Evolutionary conservation across 371 early-diverging fungal species (phyloP), one percentile per base, ranked within the genome.

Genomic region (Rhizopus sp.): DNA sequence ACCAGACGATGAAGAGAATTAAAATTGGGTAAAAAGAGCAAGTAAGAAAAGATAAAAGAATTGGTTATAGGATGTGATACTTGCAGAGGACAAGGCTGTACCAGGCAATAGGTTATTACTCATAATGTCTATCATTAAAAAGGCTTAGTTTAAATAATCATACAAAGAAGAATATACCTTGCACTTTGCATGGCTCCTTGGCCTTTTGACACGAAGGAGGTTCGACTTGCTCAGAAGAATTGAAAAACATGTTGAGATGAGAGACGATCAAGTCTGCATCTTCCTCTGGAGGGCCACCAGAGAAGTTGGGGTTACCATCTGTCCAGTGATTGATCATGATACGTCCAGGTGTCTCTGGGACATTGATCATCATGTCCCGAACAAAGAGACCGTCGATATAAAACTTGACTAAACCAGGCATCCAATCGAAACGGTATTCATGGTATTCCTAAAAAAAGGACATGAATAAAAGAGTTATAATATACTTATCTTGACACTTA

Each of bases 341-440:
- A 34, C 71, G 52, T 10, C 77, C 80, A 7, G 77, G 75, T 33
- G 53, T 23, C 13, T 50, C 16, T 6, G 79, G 79, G 3, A 75
- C 60, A 46, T 66, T 71, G 7, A 64, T 62, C 4, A 57, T 72
- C 57, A 78, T 63, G 23, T 58, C 60, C 7, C 59, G 37, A 0
- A 68, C 47, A 34, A 66, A 30, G 30, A 39, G 29, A 10, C 64
- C 64, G 55, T 78, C 78, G 16, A 78, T 42, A 50, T 65, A 75
- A 37, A 62, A 75, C 7, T 66, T 63, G 30, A 73, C 63, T n/a
- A 37, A 47, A 8, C 34, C 55, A 3, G 79, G 76, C 4, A 50
- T 39, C 76, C 79, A 78, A 33, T 78, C 79, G 44, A 78, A 75
- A 12, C 76, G 61, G 40, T 75, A 78, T 51, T 75, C 75, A 37